Evolutionary conservation across 805 yeast species (phyloP).

Genomic region (Ogataea siamensis): DNA sequence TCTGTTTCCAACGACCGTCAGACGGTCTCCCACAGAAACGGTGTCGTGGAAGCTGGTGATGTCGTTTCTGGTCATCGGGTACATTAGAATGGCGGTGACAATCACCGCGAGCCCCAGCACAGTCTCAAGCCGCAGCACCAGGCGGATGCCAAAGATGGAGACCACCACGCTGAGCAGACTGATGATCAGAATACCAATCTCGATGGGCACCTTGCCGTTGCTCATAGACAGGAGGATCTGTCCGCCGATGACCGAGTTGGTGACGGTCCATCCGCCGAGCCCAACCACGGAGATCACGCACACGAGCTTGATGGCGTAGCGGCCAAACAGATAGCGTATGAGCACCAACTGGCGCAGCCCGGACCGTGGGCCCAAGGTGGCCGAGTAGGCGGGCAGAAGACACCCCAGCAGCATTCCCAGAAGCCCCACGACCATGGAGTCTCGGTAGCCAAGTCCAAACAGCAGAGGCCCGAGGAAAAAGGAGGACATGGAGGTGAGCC

Average conservation of each 20-base stretch:
- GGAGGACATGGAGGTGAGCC: constrained; percentile 86
- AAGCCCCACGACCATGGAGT: constrained; percentile 60
- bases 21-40: constrained; percentile 36
- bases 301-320: constrained; percentile 78
- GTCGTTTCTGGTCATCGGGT: constrained; percentile 52
- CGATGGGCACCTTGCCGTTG: constrained; percentile 61
- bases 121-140: constrained; percentile 66
- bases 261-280: constrained; percentile 90
- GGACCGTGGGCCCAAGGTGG: constrained; percentile 86
- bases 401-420: constrained; percentile 69
- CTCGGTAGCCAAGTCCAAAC: constrained; percentile 65
- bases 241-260: constrained; percentile 87
- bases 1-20: constrained; percentile 62
- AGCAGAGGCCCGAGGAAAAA: constrained; percentile 72
- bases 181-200: constrained; percentile 73
- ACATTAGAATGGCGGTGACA: constrained; percentile 63
- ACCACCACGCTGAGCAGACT: constrained; percentile 61
- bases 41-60: constrained; percentile 38
- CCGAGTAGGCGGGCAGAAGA: constrained; percentile 74
- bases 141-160: constrained; percentile 76
- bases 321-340: constrained; percentile 77
- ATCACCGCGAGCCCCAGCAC: constrained; percentile 67
- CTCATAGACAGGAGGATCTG: constrained; percentile 70
- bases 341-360: constrained; percentile 89
- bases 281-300: constrained; percentile 72